Percentiles rank a stretch among this genome's conserved stretches.
phyloP scores from a whole-genome alignment of 768 basidiomycete genomes.

The Neoboletus brunneissimus region DNA sequence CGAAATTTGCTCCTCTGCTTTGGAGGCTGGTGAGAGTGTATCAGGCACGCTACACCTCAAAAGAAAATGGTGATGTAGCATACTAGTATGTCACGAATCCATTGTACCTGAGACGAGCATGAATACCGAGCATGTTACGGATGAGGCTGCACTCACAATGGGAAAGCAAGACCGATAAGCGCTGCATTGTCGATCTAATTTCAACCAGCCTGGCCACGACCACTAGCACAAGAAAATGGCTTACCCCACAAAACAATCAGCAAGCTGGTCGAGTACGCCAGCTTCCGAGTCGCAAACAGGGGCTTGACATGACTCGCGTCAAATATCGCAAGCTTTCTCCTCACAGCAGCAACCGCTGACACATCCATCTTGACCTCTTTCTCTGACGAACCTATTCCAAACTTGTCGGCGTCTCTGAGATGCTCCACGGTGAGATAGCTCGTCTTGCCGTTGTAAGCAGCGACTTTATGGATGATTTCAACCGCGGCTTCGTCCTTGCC shows the following conservation, averaged over 20 bases:
- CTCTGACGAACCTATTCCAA: constrained; percentile 7
- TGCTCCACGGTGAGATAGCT: constrained; percentile 45
- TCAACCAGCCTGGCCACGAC: neutral
- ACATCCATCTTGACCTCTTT: constrained; percentile 30
- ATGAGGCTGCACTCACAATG: constrained; percentile 42
- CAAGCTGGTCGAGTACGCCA: constrained; percentile 50
- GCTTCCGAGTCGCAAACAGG: constrained; percentile 48
- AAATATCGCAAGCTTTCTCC: constrained; percentile 40
- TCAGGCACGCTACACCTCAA: neutral
- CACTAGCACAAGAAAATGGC: neutral
- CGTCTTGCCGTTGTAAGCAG: constrained; percentile 54
- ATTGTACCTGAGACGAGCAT: constrained; percentile 39
- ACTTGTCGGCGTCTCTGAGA: constrained; percentile 31
- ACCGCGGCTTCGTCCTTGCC: constrained; percentile 63
- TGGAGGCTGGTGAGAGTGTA: constrained; percentile 43
- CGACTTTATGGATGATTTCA: constrained; percentile 58
- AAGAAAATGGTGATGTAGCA: neutral
- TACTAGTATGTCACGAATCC: constrained; percentile 54
- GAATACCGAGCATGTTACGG: neutral
- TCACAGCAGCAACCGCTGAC: constrained; percentile 36
- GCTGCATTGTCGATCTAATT: constrained; percentile 35
- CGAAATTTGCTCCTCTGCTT: constrained; percentile 65
- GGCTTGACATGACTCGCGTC: constrained; percentile 43
- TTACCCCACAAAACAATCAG: constrained; percentile 54
- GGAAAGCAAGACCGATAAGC: constrained; percentile 75